Evolutionary conservation across 2,329 filamentous ascomycete species (phyloP).

Genomic region (Colletotrichum australisinense): DNA sequence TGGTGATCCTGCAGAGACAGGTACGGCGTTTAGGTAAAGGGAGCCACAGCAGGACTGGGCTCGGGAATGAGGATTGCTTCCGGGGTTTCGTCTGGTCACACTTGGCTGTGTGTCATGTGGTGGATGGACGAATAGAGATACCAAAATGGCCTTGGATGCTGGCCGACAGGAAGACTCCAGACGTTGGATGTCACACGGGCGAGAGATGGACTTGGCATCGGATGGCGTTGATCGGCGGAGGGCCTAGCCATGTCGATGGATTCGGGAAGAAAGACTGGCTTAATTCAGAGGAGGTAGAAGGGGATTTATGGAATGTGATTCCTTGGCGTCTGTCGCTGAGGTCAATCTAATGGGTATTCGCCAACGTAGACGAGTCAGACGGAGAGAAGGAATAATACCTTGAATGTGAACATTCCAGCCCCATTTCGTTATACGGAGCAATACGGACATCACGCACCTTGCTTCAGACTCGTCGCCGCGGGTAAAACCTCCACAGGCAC

Average conservation of each 20-base stretch:
- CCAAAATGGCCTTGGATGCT: constrained; percentile 10
- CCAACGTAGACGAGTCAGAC: background rate
- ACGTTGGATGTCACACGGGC: constrained; percentile 6
- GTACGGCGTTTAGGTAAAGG: constrained; percentile 26
- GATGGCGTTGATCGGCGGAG: background rate
- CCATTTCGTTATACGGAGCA: no score
- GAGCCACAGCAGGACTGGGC: constrained; percentile 25
- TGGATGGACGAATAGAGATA: constrained; percentile 13
- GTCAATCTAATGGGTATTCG: background rate
- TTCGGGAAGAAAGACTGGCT: background rate
- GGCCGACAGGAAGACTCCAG: background rate
- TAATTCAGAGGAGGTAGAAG: background rate
- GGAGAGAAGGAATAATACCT: constrained; percentile 22
- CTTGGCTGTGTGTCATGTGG: constrained; percentile 8
- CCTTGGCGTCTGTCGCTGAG: background rate
- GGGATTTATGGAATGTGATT: background rate
- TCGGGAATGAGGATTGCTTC: constrained; percentile 20
- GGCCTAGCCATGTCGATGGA: background rate
- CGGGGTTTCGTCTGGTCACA: constrained; percentile 8
- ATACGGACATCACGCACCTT: no score
- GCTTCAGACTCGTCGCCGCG: no score
- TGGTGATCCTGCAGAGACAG: constrained; percentile 19
- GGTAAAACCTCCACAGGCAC: no score
- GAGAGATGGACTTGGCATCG: constrained; percentile 11
- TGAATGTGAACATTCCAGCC: no score